Evolutionary conservation across 768 basidiomycete species (phyloP).

Genomic region (Postia placenta): DNA sequence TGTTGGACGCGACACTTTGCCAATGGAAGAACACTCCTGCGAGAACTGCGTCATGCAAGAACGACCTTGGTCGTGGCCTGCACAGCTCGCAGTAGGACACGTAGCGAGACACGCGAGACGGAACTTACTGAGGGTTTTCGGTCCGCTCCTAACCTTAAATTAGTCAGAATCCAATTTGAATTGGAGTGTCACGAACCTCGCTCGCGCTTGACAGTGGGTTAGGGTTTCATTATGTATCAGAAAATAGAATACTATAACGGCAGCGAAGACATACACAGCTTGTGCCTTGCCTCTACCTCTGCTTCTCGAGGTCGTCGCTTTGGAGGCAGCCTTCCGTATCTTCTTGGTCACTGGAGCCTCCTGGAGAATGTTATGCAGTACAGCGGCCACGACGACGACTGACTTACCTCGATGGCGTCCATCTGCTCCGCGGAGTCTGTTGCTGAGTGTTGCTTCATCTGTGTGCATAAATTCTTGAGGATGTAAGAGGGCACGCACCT

Average conservation of each 20-base stretch:
- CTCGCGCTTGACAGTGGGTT: slow-evolving; percentile 11
- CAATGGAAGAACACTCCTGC: neutral
- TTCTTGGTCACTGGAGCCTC: slow-evolving; percentile 16
- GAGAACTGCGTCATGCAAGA: neutral
- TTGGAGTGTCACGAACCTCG: slow-evolving; percentile 10
- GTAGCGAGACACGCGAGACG: neutral
- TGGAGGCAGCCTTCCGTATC: slow-evolving; percentile 9
- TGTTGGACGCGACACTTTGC: too few relatives aligned
- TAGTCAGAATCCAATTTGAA: slow-evolving; percentile 2
- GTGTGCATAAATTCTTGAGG: too few relatives aligned
- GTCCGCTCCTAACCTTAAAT: slow-evolving; percentile 4
- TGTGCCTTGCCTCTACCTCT: slow-evolving; percentile 4
- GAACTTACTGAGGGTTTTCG: slow-evolving; percentile 1
- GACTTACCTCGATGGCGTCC: slow-evolving; percentile 4
- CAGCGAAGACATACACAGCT: slow-evolving; percentile 4
- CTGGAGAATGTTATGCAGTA: slow-evolving; percentile 5
- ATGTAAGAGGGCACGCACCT: too few relatives aligned
- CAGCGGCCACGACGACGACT: neutral
- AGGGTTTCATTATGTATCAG: slow-evolving; percentile 8
- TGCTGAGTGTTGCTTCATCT: neutral
- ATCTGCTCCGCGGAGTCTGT: neutral
- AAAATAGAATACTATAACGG: too few relatives aligned
- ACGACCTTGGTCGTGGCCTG: neutral
- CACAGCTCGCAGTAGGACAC: slow-evolving; percentile 1
- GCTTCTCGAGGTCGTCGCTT: slow-evolving; percentile 6